These are phyloP conservation scores for Leonotis leonurus DNA, from an alignment of 257 asterid species.

Conservation along the genomic window DNA sequence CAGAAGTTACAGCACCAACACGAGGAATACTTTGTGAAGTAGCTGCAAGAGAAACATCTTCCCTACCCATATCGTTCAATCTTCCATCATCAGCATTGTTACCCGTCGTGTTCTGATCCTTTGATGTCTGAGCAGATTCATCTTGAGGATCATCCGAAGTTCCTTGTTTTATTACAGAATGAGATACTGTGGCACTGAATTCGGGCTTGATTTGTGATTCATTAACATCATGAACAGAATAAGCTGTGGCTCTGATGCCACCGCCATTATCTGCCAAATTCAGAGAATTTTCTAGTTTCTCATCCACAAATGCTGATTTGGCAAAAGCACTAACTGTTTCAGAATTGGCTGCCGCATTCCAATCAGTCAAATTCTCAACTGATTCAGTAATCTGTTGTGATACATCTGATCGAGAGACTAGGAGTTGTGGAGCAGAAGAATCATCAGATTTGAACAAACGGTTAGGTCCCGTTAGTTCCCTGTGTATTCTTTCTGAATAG, in stretches of 20 bases:
- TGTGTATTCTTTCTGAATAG: conserved; percentile 64
- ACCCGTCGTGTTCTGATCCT: conserved; percentile 28
- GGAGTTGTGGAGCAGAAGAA: conserved; percentile 50
- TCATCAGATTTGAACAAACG: conserved; percentile 78
- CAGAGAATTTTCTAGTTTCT: conserved; percentile 22
- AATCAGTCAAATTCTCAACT: conserved; percentile 36
- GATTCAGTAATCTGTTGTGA: conserved; percentile 49
- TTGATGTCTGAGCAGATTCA: conserved; percentile 31
- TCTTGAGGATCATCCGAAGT: conserved; percentile 23
- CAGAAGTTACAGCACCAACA: conserved; percentile 28
- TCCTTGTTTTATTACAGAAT: conserved; percentile 28
- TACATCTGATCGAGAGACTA: conserved; percentile 44
- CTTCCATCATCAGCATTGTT: conserved; percentile 32
- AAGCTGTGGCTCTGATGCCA: conserved; percentile 24
- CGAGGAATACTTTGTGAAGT: conserved; percentile 34
- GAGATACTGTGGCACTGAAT: conserved; percentile 22
- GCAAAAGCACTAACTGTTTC: conserved; percentile 27
- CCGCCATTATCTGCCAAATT: conserved; percentile 23
- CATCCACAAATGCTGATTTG: conserved; percentile 26
- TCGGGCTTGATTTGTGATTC: conserved; percentile 38
- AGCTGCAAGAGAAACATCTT: conserved; percentile 29
- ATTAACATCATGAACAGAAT: conserved; percentile 19
- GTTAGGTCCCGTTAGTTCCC: conserved; percentile 61
- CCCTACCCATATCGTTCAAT: conserved; percentile 20
- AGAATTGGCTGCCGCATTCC: conserved; percentile 26